These are phyloP conservation scores for Tulasnella sp. DNA, from an alignment of 768 basidiomycete species.

Conservation along the genomic window DNA sequence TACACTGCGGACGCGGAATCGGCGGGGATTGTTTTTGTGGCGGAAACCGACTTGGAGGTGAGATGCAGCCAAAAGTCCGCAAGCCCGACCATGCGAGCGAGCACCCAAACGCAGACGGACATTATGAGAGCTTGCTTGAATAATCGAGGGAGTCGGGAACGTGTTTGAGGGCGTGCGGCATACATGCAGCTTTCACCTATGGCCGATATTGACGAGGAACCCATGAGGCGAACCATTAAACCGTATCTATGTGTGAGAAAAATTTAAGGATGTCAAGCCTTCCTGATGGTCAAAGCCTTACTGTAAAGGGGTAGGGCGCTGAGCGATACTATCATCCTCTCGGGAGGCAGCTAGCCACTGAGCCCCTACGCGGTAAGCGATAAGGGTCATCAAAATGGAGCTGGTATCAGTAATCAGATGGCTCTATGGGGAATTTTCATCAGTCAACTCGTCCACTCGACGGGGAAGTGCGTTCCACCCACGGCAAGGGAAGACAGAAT, in stretches of 20 bases:
- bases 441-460: neutral
- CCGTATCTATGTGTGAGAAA: neutral
- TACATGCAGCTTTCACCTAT: neutral
- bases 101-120: neutral
- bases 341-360: neutral
- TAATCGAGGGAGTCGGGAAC: neutral
- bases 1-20: too few species aligned
- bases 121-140: neutral
- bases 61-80: neutral
- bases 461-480: neutral
- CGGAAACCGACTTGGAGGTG: neutral
- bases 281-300: neutral
- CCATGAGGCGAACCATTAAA: neutral
- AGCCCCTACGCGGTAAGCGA: neutral
- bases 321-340: neutral
- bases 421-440: neutral
- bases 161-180: neutral
- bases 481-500: neutral
- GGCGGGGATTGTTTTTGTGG: neutral
- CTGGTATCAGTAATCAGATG: neutral
- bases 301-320: neutral
- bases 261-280: neutral
- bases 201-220: neutral
- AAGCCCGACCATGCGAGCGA: neutral
- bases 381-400: neutral